A percentile compares a stretch with the other conserved stretches of the same genome.
These are phyloP conservation scores for Vitis labrusca DNA, from an alignment of 164 flowering plant genomes.

Conservation along the genomic window DNA sequence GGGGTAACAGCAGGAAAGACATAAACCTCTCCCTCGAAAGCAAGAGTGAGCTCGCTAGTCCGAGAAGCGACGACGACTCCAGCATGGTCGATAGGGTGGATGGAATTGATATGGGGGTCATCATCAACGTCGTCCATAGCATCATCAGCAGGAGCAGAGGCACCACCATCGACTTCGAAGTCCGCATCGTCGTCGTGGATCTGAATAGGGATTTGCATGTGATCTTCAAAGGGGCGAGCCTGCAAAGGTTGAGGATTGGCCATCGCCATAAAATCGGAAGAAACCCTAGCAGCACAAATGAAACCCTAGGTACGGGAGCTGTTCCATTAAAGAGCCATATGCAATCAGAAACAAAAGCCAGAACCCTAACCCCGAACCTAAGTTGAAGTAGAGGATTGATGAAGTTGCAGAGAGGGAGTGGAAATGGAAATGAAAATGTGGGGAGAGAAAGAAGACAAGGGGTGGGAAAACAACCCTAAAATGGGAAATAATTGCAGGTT, in stretches of 20 bases:
- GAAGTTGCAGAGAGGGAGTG: slow-evolving; percentile 5
- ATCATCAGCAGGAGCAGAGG: slow-evolving; percentile 14
- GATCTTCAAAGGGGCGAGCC: slow-evolving; percentile 27
- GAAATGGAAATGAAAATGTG: slow-evolving; percentile 12
- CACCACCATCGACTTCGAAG: slow-evolving; percentile 22
- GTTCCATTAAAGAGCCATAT: slow-evolving; percentile 9
- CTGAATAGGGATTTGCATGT: slow-evolving; percentile 20
- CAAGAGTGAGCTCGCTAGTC: slow-evolving; percentile 59
- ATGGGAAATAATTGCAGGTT: slow-evolving; percentile 27
- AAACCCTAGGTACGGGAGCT: slow-evolving; percentile 11
- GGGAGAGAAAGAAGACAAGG: slow-evolving; percentile 5
- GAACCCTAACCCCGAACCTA: slow-evolving; percentile 19
- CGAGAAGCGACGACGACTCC: slow-evolving; percentile 30
- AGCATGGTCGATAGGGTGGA: slow-evolving; percentile 17
- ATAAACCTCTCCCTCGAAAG: slow-evolving; percentile 69
- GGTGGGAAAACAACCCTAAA: slow-evolving; percentile 8
- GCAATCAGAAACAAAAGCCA: slow-evolving; percentile 4
- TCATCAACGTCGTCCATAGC: slow-evolving; percentile 34
- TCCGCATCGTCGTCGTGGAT: slow-evolving; percentile 39
- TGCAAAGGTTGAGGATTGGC: slow-evolving; percentile 37
- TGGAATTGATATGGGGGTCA: slow-evolving; percentile 14
- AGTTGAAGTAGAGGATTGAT: not conserved
- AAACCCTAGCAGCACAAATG: not conserved
- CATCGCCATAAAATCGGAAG: slow-evolving; percentile 17
- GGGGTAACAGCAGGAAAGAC: slow-evolving; percentile 69